Base-by-base conservation (phyloP, 495 filamentous ascomycete genomes). In the Penicillium psychrofluorescens region DNA sequence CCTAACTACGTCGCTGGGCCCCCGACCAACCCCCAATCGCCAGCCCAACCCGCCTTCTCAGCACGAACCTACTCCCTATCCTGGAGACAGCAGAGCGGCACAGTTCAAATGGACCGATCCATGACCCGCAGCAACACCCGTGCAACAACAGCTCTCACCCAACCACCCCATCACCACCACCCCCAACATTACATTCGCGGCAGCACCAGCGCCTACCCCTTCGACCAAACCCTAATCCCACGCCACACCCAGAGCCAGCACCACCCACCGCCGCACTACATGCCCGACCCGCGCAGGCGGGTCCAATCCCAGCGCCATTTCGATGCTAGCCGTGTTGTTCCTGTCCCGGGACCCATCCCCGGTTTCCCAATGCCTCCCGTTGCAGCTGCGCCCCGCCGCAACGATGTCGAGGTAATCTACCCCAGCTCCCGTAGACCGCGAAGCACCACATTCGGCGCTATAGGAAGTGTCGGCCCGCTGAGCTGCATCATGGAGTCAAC, bases 391-490 rank as follows among this genome's bases (percentile, higher is more conserved):
- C 45, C 57, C 1, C 62, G 61, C 27, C 54, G 65, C 30, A 59
- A 56, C 22, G 67, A 68, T 16, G 56, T 60, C 28, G 61, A 66
- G 10, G 27, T 68, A 15, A 51, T 59, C 32, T 70, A 68, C 44
- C 56, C 63, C 8, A 69, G 59, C 40, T 63, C 58, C 11, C 58
- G 67, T 10, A 60, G 67, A 1, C 47, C 63, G 4, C 65, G 67
- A 32, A 72, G 67, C 44, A 63, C 40, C 14, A 70, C 65, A 0
- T 62, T 57, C 12, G 60, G 61, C 0, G 59, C 58, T 22, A 22
- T 6, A 22, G 22, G 22, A 2, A 22, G 51, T 8, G 53, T 33
- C 39, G 51, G 55, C 7, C 52, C 53, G 6, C 38, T 70, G 9
- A 65, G 67, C 38, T 59, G 61, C 32, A 70, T 70, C 31, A 48